A percentile compares a stretch with the other conserved stretches of the same genome.
These are phyloP conservation scores for Leccinellum albellum DNA, from an alignment of 768 basidiomycete species.

Conservation along the genomic window DNA sequence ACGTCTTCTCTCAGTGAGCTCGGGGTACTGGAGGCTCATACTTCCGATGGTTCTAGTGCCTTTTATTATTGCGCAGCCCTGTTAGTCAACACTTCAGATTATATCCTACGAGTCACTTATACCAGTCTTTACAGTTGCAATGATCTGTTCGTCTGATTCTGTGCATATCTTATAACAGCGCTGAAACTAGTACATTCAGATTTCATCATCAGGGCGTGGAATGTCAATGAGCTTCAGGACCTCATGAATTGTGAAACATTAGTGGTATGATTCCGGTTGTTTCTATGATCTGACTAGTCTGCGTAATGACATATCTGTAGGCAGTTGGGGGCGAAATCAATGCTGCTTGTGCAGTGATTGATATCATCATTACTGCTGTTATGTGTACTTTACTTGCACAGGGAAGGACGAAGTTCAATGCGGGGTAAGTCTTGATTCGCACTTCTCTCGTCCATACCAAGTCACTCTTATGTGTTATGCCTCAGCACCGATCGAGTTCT, in stretches of 20 bases:
- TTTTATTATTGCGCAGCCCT: neutral
- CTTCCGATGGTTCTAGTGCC: neutral
- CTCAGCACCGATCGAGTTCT: neutral
- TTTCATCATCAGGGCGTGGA: neutral
- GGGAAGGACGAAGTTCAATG: neutral
- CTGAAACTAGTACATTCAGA: neutral
- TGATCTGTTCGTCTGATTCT: neutral
- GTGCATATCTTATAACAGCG: neutral
- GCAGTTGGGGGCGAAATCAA: neutral
- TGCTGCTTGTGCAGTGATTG: neutral
- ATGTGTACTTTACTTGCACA: neutral
- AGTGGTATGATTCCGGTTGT: neutral
- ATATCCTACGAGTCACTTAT: neutral
- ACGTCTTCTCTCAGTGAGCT: neutral
- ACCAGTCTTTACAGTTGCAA: neutral
- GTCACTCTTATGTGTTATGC: neutral
- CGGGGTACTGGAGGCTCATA: neutral
- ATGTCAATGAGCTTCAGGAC: neutral
- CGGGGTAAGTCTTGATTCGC: neutral
- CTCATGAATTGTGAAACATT: neutral
- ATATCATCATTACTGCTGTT: neutral
- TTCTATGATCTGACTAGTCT: neutral
- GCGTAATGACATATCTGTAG: neutral
- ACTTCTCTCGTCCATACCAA: neutral
- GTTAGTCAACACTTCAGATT: neutral